These are phyloP conservation scores for Aspergillus sclerotioniger DNA, from an alignment of 495 filamentous ascomycete species.

Conservation along the genomic window DNA sequence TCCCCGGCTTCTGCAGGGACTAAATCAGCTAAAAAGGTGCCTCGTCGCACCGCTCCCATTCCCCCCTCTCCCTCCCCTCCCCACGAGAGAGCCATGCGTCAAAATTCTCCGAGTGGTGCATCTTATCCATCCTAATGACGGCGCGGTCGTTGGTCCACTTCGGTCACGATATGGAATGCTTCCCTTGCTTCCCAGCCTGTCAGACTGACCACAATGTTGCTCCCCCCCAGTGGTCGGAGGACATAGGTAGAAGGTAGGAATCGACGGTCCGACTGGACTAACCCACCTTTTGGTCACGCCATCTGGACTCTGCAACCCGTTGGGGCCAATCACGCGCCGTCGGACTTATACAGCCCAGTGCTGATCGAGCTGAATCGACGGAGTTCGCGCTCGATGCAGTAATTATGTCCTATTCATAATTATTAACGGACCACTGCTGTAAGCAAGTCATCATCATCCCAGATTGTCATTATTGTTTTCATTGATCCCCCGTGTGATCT, in stretches of 20 bases:
- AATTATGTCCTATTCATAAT: neutral
- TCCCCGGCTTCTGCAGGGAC: conserved; percentile 8
- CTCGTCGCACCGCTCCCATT: neutral
- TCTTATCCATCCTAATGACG: neutral
- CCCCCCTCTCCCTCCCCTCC: neutral
- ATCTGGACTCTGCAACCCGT: too few species aligned
- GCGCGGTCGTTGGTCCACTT: neutral
- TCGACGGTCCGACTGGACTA: neutral
- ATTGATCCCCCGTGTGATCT: neutral
- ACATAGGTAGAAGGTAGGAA: neutral
- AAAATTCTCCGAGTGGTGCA: neutral
- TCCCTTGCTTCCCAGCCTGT: too few species aligned
- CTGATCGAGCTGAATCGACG: neutral
- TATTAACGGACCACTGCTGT: neutral
- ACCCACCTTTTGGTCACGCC: neutral
- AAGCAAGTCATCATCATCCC: neutral
- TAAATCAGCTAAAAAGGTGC: conserved; percentile 1
- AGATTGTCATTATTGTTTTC: neutral
- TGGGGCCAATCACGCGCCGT: neutral
- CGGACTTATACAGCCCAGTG: neutral
- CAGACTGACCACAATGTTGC: too few species aligned
- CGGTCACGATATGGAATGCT: too few species aligned
- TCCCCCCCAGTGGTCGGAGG: too few species aligned
- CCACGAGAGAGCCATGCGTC: neutral
- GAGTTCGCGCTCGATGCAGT: neutral